phyloP scores from a whole-genome alignment of 768 basidiomycete species.

The Dacryopinax primogenitus region DNA sequence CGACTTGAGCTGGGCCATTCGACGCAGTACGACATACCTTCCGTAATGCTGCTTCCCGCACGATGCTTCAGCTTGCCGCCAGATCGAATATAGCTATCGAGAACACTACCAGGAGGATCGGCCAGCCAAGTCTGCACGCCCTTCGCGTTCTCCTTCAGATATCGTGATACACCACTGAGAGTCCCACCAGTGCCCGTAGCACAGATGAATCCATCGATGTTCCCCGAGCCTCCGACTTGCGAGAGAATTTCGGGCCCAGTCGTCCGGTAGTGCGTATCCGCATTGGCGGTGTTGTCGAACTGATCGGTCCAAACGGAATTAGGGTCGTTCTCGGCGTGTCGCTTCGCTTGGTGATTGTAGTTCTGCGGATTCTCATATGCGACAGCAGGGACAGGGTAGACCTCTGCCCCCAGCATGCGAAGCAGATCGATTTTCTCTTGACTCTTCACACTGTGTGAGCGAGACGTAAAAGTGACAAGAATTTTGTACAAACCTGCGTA shows the following conservation, averaged over 20 bases:
- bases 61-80: slow-evolving; percentile 68
- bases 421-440: slow-evolving; percentile 98
- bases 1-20: too few relatives aligned
- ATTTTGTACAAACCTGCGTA: slow-evolving; percentile 47
- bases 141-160: slow-evolving; percentile 43
- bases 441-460: slow-evolving; percentile 38
- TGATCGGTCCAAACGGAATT: slow-evolving; percentile 97
- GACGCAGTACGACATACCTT: too few relatives aligned
- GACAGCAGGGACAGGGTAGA: slow-evolving; percentile 90
- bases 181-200: slow-evolving; percentile 95
- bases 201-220: slow-evolving; percentile 83
- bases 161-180: slow-evolving; percentile 75
- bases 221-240: slow-evolving; percentile 50
- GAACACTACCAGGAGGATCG: slow-evolving; percentile 90
- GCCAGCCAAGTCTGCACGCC: slow-evolving; percentile 79
- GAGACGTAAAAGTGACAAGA: background rate
- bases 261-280: slow-evolving; percentile 69
- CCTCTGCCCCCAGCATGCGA: slow-evolving; percentile 94
- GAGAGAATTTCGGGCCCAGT: slow-evolving; percentile 97
- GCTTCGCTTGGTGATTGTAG: slow-evolving; percentile 95
- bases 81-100: slow-evolving; percentile 68
- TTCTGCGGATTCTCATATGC: slow-evolving; percentile 89
- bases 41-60: slow-evolving; percentile 77
- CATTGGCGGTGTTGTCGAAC: slow-evolving; percentile 92
- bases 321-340: slow-evolving; percentile 52